Evolutionary conservation across 768 basidiomycete genomes (phyloP), one percentile per base, ranked within the genome.

Genomic region (Lentinus tigrinus): DNA sequence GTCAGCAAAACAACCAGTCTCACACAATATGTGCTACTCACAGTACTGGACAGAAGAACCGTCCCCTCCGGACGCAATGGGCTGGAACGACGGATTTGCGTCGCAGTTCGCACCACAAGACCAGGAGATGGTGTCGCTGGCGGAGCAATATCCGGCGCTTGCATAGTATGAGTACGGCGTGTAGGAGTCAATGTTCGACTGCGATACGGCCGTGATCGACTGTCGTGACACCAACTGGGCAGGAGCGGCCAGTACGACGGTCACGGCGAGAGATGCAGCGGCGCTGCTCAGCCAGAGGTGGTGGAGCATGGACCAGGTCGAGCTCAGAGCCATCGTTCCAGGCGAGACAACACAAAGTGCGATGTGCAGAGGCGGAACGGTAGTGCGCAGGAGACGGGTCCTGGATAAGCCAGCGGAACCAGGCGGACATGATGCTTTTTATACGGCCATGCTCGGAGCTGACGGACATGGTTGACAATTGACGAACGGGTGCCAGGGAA

Each of bases 21-120:
- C 3, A 1, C 19, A 36, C 10, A 4, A 21, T 50, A 9, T 3
- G 14, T n/a, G 3, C 6, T 4, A 48, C 69, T 42, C 27, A 80
- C 78, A 82, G 62, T 74, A 82, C 58, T 81, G 82, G 2, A 70
- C 64, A 0, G 43, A 44, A 46, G 61, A 53, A 4, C 79, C 82
- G 47, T 82, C 68, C 4, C 82, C 82, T 8, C 82, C 82, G 5
- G 77, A 72, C 4, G 78, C 82, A 27, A 77, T 66, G 0, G 82
- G 80, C 27, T 73, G 51, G 58, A 85, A 85, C n/a, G 59, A 56
- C 4, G 79, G 67, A 62, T 78, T 82, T 3, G 77, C 81, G 1
- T 74, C 40, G 63, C 82, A 84, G 64, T 80, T 66, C 61, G 70
- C 54, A 3, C 73, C 72, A 39, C 73, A 74, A 38, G 10, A 59